Evolutionary conservation across 2,329 filamentous ascomycete species (phyloP), one percentile per base, ranked within the genome.

Genomic region (Trichoderma breve): DNA sequence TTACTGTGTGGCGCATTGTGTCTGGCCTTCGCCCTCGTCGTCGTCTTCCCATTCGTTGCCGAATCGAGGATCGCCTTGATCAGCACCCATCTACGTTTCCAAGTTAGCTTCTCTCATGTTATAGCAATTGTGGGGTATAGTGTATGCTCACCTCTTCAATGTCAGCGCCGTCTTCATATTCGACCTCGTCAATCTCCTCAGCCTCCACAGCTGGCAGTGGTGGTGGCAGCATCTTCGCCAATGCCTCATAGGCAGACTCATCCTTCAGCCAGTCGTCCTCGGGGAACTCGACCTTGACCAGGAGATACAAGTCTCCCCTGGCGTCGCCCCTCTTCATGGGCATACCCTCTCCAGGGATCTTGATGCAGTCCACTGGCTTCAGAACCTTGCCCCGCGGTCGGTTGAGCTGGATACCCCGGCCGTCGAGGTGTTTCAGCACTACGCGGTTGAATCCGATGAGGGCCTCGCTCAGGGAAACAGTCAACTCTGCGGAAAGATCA

Each of bases 321-420:
- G 84, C 79, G 51, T 99, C 96, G 74, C 91, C 93, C 71, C 91
- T 90, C 87, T 98, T 98, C 76, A 91, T 82, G 2, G 96, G 96
- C 96, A 99, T 99, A 73, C 96, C 96, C 84, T 99, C 96, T 30
- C 94, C 94, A 2, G 87, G 82, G 1, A 99, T 85, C 84, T 94
- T 97, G 76, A 99, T 86, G 8, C 95, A 89, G 79, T 99, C 93
- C 30, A 91, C 92, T 0, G 96, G 95, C 30, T 90, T 89, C 43
- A 99, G 83, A 66, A 98, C 87, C 80, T 95, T 92, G 76, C 95
- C 95, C 77, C 92, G 89, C 18, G 93, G 89, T 75, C 96, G 91
- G 70, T 90, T 87, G 61, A 99, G 86, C 72, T 92, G 88, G 72
- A 99, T 95, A 34, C 96, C 96, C 71, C 96, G 90, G 34, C 95